Base-by-base conservation (phyloP, 768 basidiomycete genomes). In the Strobilomyces echinocephalus region DNA sequence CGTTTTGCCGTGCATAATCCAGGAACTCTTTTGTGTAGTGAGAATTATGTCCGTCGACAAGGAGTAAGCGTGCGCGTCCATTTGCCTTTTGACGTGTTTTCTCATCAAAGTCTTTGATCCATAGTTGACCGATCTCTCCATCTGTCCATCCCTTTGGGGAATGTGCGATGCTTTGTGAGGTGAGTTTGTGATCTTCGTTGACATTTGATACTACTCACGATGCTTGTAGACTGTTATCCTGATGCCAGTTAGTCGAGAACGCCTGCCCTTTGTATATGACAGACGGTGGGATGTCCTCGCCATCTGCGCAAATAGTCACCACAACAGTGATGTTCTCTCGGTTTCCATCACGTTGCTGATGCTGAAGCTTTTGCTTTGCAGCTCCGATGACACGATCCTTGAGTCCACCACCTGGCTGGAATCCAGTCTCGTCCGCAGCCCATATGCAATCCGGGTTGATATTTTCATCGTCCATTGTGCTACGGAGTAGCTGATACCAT, bases 301-400 rank as follows among this genome's bases (percentile, higher is more conserved):
- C 75, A 62, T 75, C 70, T 0, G 71, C 72, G 58, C 74, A 74
- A 26, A 79, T 78, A 2, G 73, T 74, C 0, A 71, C 64, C 43
- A 79, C 54, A 1, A 63, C 41, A 0, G 67, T 70, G 11, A 65
- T 59, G 24, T 60, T 68, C 43, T 71, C 61, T 1, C 51, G 28
- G 42, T 55, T 63, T n/a, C 61, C 62, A 43, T 51, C 49, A 2
- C 26, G 1, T 41, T 67, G 62, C 38, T 63, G 56, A 53, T 70
- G 36, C 39, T 70, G 61, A 1, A 24, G 40, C 18, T 48, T 39
- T 20, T 39, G 26, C 43, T 21, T 30, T 35, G 2, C 18, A n/a
- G 26, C 16, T 1, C 58, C 60, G 41, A 64, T 46, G 14, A 61
- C 60, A 8, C 12, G 8, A 14, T 34, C 11, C 1, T 18, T 42